Evolutionary conservation across 495 filamentous ascomycete species (phyloP), one percentile per base, ranked within the genome.

Genomic region (Articulospora tetracladia): DNA sequence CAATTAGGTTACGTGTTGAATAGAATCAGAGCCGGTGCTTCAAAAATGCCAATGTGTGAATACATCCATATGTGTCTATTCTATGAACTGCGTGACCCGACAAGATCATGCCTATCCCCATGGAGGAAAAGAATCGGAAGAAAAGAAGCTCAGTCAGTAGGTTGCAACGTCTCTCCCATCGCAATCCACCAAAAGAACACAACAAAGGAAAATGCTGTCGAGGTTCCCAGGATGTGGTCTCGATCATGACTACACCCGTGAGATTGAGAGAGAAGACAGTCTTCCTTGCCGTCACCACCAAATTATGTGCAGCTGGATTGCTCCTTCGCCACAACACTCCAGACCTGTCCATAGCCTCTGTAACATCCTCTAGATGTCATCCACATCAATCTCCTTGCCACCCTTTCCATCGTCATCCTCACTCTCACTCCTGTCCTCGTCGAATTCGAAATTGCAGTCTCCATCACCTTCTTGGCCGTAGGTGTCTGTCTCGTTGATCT

Each of bases 401-500:
- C 75, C 78, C 67, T 79, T 82, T 66, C 81, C 84, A 68, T 78
- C 84, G 48, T 79, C 79, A 58, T 80, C 83, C 60, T 86, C 79
- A 67, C 72, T 76, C 41, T 75, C 81, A 70, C 93, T 96, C 69
- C 91, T 92, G 75, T 97, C 95, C 73, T 88, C 88, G 70, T 88
- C 88, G 78, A 91, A 91, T 76, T 91, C 88, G 79, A 91, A 91
- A 73, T 87, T 86, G 76, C 87, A 90, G 66, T 90, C 87, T 70
- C 87, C 87, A 61, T 88, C 86, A 66, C 81, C 86, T 72, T 85
- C 80, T 70, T 81, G 79, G 50, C 79, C 79, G 73, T 92, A 97
- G 64, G 92, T 95, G 76, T 97, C 93, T 59, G 93, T 97, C 84
- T 98, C 93, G 82, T 98, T 98, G 83, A 98, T 98, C 89, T 98